These are phyloP conservation scores for Suillus luteus DNA, from an alignment of 768 basidiomycete species.

Conservation along the genomic window DNA sequence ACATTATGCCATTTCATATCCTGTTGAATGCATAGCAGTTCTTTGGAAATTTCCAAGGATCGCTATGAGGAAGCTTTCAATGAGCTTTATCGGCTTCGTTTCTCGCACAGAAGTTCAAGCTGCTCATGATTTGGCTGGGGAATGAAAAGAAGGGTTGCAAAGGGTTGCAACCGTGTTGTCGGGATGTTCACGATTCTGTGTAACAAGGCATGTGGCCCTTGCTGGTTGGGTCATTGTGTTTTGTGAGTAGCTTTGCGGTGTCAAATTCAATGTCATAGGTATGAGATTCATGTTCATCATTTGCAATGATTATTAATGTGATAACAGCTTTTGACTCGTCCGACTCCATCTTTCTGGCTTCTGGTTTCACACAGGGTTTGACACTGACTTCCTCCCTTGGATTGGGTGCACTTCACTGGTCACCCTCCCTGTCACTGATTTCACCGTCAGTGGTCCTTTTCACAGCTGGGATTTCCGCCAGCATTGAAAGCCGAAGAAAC, in stretches of 20 bases:
- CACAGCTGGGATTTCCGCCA: no score
- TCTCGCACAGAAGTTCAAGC: constrained; percentile 64
- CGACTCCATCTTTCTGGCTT: no score
- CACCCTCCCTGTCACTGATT: no score
- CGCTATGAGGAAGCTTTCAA: constrained; percentile 69
- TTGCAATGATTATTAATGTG: not conserved
- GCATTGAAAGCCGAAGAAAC: no score
- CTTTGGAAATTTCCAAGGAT: constrained; percentile 48
- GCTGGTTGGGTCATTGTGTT: constrained; percentile 74
- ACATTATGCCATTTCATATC: no score
- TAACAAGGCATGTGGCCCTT: constrained; percentile 61
- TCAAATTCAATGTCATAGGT: constrained; percentile 56
- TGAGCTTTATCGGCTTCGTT: constrained; percentile 67
- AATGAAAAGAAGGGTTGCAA: constrained; percentile 33
- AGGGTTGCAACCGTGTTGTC: constrained; percentile 54
- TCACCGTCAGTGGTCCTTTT: no score
- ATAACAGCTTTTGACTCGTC: constrained; percentile 37
- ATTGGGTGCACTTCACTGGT: no score
- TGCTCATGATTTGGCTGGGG: constrained; percentile 58
- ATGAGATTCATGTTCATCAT: constrained; percentile 7
- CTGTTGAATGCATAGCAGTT: no score
- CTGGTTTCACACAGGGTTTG: no score
- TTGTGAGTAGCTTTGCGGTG: constrained; percentile 81
- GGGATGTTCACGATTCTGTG: constrained; percentile 80
- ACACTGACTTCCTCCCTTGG: no score